Evolutionary conservation across 805 yeast genomes (phyloP).

Genomic region (Candida ficus): DNA sequence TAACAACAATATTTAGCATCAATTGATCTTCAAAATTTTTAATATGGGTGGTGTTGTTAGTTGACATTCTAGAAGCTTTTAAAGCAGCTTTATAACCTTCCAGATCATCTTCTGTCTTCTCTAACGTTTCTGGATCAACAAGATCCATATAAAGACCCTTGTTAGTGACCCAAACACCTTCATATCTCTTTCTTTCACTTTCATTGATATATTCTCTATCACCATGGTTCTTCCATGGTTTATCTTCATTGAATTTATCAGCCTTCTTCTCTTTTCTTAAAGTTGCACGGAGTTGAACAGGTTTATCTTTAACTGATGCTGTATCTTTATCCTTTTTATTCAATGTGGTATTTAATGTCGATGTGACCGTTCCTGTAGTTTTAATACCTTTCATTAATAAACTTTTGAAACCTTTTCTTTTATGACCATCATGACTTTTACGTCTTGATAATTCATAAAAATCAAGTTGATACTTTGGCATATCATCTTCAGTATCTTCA

Average conservation of each 20-base stretch:
- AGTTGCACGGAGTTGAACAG: conserved; percentile 23
- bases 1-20: conserved; percentile 47
- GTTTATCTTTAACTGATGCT: conserved; percentile 3
- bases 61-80: conserved; percentile 23
- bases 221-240: conserved; percentile 89
- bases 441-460: conserved; percentile 4
- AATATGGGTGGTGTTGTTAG: conserved; percentile 25
- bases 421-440: conserved; percentile 1
- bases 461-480: conserved; percentile 21
- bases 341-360: not conserved
- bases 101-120: conserved; percentile 14
- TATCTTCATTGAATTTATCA: conserved; percentile 68
- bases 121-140: conserved; percentile 16
- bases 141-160: conserved; percentile 54
- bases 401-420: conserved; percentile 16
- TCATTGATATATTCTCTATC: conserved; percentile 49
- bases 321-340: not conserved
- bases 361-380: conserved; percentile 4
- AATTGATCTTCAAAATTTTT: conserved; percentile 19
- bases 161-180: conserved; percentile 91
- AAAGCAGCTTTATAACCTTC: conserved; percentile 23
- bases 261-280: conserved; percentile 23
- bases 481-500: conserved; percentile 9
- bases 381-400: conserved; percentile 21
- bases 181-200: conserved; percentile 81